Conservation (phyloP, 2,329 filamentous ascomycete species). For the Exophiala alcalophila region DNA sequence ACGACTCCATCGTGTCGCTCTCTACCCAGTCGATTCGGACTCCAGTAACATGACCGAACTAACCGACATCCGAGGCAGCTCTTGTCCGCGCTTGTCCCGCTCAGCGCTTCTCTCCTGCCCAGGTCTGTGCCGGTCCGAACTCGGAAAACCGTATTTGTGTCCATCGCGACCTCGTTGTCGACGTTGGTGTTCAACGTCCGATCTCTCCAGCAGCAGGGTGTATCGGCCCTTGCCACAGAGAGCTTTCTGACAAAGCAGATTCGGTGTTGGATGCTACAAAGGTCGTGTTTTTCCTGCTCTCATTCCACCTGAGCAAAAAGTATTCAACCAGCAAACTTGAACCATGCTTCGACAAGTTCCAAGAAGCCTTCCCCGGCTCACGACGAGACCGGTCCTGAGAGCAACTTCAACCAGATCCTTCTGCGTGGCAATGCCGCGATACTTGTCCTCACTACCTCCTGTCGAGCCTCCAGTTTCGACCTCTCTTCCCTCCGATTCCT, state of each 20-base stretch:
- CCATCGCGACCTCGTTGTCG: too few relatives aligned
- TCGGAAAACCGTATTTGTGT: too few relatives aligned
- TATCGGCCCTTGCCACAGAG: too few relatives aligned
- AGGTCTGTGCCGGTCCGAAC: too few relatives aligned
- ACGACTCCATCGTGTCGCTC: too few relatives aligned
- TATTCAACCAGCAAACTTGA: not conserved
- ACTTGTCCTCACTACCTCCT: constrained; percentile 54
- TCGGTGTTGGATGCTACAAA: constrained; percentile 5
- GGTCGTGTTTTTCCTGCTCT: not conserved
- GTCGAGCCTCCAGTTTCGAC: constrained; percentile 62
- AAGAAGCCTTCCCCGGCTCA: constrained; percentile 22
- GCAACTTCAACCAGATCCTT: constrained; percentile 11
- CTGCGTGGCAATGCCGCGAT: constrained; percentile 36
- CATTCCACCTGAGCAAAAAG: not conserved
- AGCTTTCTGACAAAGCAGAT: constrained; percentile 15
- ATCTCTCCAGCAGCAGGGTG: too few relatives aligned
- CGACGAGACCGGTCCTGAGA: constrained; percentile 10
- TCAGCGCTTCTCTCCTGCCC: too few relatives aligned
- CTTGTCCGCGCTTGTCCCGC: too few relatives aligned
- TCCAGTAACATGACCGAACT: too few relatives aligned
- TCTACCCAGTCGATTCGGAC: too few relatives aligned
- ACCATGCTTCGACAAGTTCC: constrained; percentile 25
- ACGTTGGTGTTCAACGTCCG: too few relatives aligned
- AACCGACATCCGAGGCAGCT: too few relatives aligned
- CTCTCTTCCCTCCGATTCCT: constrained; percentile 67